These are phyloP conservation scores for Eucalyptus erythrocorys DNA, from an alignment of 345 rosid species.

Conservation along the genomic window DNA sequence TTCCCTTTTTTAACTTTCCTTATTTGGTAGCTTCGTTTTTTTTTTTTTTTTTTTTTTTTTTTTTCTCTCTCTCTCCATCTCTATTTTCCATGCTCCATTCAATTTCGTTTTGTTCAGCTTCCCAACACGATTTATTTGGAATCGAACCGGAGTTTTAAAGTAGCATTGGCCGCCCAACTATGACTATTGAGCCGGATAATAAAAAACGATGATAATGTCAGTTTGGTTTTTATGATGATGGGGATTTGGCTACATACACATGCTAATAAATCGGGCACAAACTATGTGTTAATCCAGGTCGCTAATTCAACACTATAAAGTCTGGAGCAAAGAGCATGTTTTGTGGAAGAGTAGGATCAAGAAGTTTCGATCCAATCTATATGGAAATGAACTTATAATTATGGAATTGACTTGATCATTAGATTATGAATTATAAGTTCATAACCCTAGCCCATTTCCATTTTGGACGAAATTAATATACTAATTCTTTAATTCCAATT, in stretches of 20 bases:
- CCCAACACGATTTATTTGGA: neutral
- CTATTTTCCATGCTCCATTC: neutral
- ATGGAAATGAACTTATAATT: neutral
- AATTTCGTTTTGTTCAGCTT: neutral
- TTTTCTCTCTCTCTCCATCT: neutral
- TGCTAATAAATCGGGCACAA: neutral
- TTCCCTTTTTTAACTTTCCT: neutral
- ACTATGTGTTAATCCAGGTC: neutral
- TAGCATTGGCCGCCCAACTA: accelerated
- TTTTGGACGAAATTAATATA: neutral
- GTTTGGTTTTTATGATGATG: neutral
- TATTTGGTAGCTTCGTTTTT: neutral
- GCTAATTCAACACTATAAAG: neutral
- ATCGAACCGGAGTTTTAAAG: neutral
- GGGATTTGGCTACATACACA: neutral
- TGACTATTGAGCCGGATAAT: accelerated
- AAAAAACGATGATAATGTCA: neutral
- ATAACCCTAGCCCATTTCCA: neutral
- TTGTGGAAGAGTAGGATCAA: neutral
- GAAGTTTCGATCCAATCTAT: accelerated
- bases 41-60: too few relatives aligned
- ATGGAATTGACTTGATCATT: accelerated
- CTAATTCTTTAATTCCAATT: too few relatives aligned
- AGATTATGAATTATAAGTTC: too few relatives aligned
- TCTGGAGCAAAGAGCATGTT: neutral